These are phyloP conservation scores for Galerina marginata DNA, from an alignment of 768 basidiomycete genomes.

Conservation along the genomic window DNA sequence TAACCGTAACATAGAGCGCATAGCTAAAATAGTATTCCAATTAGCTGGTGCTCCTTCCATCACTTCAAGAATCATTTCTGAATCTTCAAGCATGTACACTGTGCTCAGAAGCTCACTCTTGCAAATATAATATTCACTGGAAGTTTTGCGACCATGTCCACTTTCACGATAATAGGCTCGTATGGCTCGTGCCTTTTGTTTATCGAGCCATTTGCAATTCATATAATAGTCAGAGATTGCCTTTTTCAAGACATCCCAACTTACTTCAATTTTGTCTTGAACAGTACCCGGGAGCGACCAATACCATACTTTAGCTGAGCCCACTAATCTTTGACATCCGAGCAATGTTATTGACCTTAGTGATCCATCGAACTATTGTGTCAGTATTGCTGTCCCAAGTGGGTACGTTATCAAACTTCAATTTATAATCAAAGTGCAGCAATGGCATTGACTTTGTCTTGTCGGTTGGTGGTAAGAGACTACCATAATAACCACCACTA, in stretches of 20 bases:
- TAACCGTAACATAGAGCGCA: constrained; percentile 24
- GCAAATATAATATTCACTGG: constrained; percentile 41
- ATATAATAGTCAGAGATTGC: constrained; percentile 33
- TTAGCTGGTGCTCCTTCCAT: constrained; percentile 25
- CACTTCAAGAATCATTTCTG: too few relatives aligned
- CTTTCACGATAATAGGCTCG: constrained; percentile 32
- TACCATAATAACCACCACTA: too few relatives aligned
- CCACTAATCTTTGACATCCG: constrained; percentile 26
- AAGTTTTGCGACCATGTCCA: constrained; percentile 29
- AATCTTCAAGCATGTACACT: constrained; percentile 20
- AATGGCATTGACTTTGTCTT: too few relatives aligned
- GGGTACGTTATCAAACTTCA: constrained; percentile 35
- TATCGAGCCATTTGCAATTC: too few relatives aligned
- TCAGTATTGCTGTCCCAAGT: constrained; percentile 38
- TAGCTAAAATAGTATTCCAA: constrained; percentile 33
- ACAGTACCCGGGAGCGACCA: constrained; percentile 22
- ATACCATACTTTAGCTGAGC: too few relatives aligned
- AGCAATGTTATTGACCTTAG: constrained; percentile 31
- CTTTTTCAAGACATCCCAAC: constrained; percentile 34
- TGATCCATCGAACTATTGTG: constrained; percentile 33
- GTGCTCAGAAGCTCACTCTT: constrained; percentile 29
- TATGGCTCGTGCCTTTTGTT: constrained; percentile 31
- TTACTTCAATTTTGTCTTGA: constrained; percentile 17
- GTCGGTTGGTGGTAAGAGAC: too few relatives aligned
- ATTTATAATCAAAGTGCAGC: constrained; percentile 39